phyloP scores from a whole-genome alignment of 495 filamentous ascomycete genomes.

The Saxispiralis lemnorum region DNA sequence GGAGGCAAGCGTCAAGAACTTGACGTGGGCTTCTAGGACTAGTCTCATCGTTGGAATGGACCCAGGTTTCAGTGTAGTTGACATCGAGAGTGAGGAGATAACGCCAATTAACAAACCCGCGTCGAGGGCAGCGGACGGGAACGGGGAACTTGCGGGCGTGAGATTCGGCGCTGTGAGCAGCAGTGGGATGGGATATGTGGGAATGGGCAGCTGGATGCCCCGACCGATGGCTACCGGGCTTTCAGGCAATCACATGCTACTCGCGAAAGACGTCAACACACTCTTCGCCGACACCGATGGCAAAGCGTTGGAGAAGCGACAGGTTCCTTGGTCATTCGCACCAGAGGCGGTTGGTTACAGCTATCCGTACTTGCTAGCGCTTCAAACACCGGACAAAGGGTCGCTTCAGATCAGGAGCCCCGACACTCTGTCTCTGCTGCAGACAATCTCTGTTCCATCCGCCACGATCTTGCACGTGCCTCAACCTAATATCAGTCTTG shows the following conservation, averaged over 20 bases:
- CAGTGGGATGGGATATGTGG: conserved; percentile 85
- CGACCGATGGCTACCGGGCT: conserved; percentile 74
- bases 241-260: conserved; percentile 61
- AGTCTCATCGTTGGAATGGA: conserved; percentile 75
- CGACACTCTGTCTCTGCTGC: conserved; percentile 69
- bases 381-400: conserved; percentile 72
- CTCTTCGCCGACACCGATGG: conserved; percentile 75
- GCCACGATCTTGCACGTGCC: conserved; percentile 81
- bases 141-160: conserved; percentile 39
- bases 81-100: conserved; percentile 52
- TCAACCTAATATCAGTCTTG: conserved; percentile 76
- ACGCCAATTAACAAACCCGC: conserved; percentile 68
- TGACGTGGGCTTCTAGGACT: conserved; percentile 78
- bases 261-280: conserved; percentile 92
- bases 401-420: conserved; percentile 83
- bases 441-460: conserved; percentile 62
- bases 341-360: conserved; percentile 86
- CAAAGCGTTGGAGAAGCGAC: conserved; percentile 62
- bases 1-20: conserved; percentile 57
- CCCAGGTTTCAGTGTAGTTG: conserved; percentile 71
- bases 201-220: conserved; percentile 74
- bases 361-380: conserved; percentile 81
- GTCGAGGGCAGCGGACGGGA: conserved; percentile 32
- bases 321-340: conserved; percentile 77
- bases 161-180: conserved; percentile 50